Conservation (phyloP, 1,284 basidiomycete species). For the Moesziomyces globuligerus region DNA sequence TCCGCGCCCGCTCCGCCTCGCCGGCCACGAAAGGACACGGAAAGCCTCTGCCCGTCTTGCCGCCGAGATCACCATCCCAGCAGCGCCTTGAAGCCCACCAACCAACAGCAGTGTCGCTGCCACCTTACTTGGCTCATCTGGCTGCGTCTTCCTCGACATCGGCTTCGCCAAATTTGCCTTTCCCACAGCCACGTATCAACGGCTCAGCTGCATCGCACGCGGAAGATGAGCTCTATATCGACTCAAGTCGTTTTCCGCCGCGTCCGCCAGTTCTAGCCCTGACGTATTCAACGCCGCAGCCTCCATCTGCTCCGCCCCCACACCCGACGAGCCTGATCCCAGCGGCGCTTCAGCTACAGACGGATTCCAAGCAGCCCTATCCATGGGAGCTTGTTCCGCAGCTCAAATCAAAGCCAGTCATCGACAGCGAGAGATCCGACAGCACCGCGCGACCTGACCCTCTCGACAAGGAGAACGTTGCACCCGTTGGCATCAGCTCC, state of each 20-base stretch:
- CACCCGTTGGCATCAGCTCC: neutral
- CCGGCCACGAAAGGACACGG: neutral
- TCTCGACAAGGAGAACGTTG: neutral
- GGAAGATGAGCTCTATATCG: neutral
- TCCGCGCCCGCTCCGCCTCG: neutral
- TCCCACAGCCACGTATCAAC: neutral
- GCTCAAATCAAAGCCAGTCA: neutral
- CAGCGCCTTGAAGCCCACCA: slow-evolving; percentile 1
- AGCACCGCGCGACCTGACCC: neutral
- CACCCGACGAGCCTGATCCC: slow-evolving; percentile 15
- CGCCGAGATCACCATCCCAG: neutral
- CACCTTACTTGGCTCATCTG: slow-evolving; percentile 23
- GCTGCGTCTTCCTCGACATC: neutral
- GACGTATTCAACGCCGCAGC: too few species aligned
- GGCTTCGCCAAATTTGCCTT: neutral
- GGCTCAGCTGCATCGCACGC: too few species aligned
- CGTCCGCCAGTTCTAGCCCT: neutral
- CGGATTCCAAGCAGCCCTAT: slow-evolving; percentile 1
- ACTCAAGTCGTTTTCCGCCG: neutral
- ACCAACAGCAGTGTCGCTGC: slow-evolving; percentile 7
- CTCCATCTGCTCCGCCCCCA: too few species aligned
- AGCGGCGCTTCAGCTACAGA: slow-evolving; percentile 1
- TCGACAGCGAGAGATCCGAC: neutral
- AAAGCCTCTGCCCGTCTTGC: neutral
- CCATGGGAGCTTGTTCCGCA: slow-evolving; percentile 37